Evolutionary conservation across 495 filamentous ascomycete species (phyloP), one percentile per base, ranked within the genome.

Genomic region (Lophiostoma macrostomum): DNA sequence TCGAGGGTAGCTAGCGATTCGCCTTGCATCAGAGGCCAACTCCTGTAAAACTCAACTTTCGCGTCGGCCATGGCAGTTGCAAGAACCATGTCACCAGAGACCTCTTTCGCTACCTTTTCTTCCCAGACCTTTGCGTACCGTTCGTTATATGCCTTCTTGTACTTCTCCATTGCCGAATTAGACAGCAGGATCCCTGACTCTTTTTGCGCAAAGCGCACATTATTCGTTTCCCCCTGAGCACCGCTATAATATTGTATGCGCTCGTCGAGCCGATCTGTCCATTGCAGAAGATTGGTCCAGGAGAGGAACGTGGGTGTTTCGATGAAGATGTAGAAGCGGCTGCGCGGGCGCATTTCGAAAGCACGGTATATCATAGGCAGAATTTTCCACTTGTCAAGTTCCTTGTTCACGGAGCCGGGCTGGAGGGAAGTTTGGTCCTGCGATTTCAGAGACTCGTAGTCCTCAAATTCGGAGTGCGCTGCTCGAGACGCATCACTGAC

Each of bases 31-130:
- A 78, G 66, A 19, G 80, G 79, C 70, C 73, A 78, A 0, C 74
- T 71, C 20, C 65, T 73, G 29, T 72, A 74, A 19, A 80, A 61
- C 23, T 70, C 49, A 7, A 81, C 73, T 19, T 74, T 76, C 5
- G 73, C 73, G 38, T 84, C 78, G 23, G 73, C 69, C 36, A 88
- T 64, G 0, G 80, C 79, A 43, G 77, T 69, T 23, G 77, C 76
- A 30, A 88, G 70, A 4, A 87, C 71, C 50, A 79, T 77, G 63
- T 89, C 86, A 2, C 86, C 86, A 36, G 83, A 87, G 73, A 85
- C 88, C 41, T 81, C 75, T 7, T 57, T 53, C 46, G 74, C 71
- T 0, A 80, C 80, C 38, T 67, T 73, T n/a, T 66, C 57, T 61
- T 87, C 80, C 76, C 34, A 81, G 60, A 10, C 69, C 6, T 10